phyloP scores from a whole-genome alignment of 2,329 filamentous ascomycete species.

The Ascochyta rabiei region DNA sequence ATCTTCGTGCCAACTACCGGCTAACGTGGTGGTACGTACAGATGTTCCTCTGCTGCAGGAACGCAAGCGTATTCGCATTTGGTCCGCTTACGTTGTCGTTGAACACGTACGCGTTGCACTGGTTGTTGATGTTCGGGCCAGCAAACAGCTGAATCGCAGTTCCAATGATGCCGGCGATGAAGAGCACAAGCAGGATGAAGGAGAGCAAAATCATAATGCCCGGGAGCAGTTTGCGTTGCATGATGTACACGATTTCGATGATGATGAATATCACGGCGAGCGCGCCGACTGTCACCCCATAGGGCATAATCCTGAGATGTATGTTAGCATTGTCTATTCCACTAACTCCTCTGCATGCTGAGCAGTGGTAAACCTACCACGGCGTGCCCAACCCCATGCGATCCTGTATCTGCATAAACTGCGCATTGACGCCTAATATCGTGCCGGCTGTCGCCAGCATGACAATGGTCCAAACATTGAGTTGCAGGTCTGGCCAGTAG shows the following conservation, averaged over 20 bases:
- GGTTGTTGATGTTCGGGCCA: constrained; percentile 61
- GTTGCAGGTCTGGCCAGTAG: constrained; percentile 68
- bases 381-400: constrained; percentile 62
- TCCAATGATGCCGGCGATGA: constrained; percentile 66
- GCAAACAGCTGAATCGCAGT: constrained; percentile 68
- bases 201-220: constrained; percentile 64
- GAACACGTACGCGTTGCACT: constrained; percentile 64
- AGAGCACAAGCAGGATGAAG: constrained; percentile 67
- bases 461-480: constrained; percentile 69
- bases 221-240: constrained; percentile 62
- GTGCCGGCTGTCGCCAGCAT: constrained; percentile 64
- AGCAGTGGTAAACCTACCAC: constrained; percentile 55
- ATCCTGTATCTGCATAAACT: constrained; percentile 65
- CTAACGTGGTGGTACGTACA: constrained; percentile 52
- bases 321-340: not conserved
- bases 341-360: not conserved
- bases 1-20: not conserved
- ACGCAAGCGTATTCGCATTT: constrained; percentile 63
- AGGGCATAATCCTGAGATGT: constrained; percentile 65
- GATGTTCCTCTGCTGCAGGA: constrained; percentile 67
- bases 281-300: constrained; percentile 63
- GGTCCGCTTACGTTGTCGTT: constrained; percentile 55
- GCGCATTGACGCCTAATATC: constrained; percentile 65
- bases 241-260: constrained; percentile 62
- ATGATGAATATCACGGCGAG: constrained; percentile 65